Percentiles rank a stretch among this genome's conserved stretches.
Evolutionary conservation across 352 stramenopile genomes (phyloP).

Genomic region (Phytophthora europaea): DNA sequence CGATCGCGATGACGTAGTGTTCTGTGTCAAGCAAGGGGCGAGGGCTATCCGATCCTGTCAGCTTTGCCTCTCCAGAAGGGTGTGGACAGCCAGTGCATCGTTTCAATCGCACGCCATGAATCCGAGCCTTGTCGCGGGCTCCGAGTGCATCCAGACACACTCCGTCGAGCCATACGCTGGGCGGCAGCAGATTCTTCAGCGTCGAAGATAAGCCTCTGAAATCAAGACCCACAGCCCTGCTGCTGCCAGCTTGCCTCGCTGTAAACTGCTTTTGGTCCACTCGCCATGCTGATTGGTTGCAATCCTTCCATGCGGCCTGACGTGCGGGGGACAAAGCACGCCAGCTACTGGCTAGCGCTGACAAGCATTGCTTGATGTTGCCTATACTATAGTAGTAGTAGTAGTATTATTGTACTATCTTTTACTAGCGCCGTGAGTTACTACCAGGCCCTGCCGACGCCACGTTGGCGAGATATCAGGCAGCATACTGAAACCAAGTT

Average conservation of each 20-base stretch:
- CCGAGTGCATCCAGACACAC: constrained; percentile 18
- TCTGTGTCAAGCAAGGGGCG: background rate
- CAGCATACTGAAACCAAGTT: constrained; percentile 27
- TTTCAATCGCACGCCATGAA: constrained; percentile 5
- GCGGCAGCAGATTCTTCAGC: constrained; percentile 8
- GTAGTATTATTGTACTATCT: no score
- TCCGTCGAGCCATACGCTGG: background rate
- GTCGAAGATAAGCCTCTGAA: constrained; percentile 11
- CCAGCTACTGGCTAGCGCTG: constrained; percentile 17
- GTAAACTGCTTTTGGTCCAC: background rate
- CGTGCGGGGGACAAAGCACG: constrained; percentile 21
- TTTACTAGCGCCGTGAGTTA: no score
- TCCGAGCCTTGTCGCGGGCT: constrained; percentile 15
- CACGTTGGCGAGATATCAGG: constrained; percentile 33
- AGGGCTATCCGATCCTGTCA: background rate
- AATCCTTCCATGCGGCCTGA: constrained; percentile 13
- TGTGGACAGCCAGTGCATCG: background rate
- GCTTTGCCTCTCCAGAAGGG: background rate
- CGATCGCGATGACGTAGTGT: background rate
- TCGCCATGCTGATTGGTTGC: constrained; percentile 30
- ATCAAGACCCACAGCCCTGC: constrained; percentile 17
- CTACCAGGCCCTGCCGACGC: background rate
- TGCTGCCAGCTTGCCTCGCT: constrained; percentile 2
- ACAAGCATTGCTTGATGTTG: constrained; percentile 16
- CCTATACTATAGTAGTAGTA: no score